phyloP scores from a whole-genome alignment of 2,329 filamentous ascomycete genomes.

The Monosporascus sp. region DNA sequence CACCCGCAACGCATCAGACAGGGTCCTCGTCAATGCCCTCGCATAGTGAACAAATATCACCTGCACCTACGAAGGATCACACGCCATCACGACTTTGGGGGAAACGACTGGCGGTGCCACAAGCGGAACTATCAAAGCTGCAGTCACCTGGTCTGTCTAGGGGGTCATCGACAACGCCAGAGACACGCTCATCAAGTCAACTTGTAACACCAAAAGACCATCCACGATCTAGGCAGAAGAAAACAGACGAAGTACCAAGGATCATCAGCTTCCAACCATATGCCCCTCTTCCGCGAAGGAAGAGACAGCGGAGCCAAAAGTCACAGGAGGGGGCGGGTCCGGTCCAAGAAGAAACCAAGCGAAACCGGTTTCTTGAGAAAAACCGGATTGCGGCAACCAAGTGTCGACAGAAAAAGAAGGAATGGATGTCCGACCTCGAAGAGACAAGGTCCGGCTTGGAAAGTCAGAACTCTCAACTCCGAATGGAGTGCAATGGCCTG shows the following conservation, averaged over 20 bases:
- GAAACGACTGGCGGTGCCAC: conserved; percentile 6
- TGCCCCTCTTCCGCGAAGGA: conserved; percentile 11
- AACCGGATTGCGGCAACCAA: conserved; percentile 71
- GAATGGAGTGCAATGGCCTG: conserved; percentile 36
- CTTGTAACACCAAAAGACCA: conserved; percentile 16
- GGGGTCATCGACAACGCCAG: conserved; percentile 20
- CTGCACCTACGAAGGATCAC: conserved; percentile 3
- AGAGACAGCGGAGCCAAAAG: conserved; percentile 17
- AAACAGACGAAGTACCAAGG: background rate
- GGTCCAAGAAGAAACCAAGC: conserved; percentile 35
- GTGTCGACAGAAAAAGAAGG: conserved; percentile 63
- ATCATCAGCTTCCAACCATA: background rate
- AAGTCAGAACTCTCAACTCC: conserved; percentile 35
- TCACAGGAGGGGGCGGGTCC: conserved; percentile 12
- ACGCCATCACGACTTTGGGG: conserved; percentile 7
- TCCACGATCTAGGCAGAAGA: background rate
- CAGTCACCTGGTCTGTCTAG: conserved; percentile 19
- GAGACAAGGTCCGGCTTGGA: conserved; percentile 40
- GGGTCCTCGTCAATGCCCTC: conserved; percentile 1
- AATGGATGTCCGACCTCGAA: conserved; percentile 45
- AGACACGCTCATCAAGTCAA: conserved; percentile 16
- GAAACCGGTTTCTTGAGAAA: conserved; percentile 58
- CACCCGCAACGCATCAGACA: background rate
- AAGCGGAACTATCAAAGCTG: conserved; percentile 7
- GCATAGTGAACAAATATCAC: conserved; percentile 2